Conservation (phyloP, 2,329 filamentous ascomycete genomes). For the Colletotrichum brevisporum region DNA sequence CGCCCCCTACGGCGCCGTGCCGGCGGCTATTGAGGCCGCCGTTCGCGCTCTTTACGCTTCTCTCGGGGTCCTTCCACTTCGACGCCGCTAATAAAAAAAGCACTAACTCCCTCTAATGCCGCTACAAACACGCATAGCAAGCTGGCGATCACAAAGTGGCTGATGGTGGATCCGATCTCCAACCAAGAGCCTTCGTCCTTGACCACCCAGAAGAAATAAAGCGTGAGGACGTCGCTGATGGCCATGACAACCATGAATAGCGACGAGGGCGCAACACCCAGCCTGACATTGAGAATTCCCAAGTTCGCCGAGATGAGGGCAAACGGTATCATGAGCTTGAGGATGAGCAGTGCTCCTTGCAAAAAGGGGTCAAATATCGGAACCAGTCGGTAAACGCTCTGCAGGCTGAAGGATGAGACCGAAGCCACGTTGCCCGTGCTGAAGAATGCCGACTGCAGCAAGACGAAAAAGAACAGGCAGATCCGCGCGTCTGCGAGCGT, state of each 20-base stretch:
- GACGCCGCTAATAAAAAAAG: slow-evolving; percentile 84
- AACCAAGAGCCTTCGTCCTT: slow-evolving; percentile 97
- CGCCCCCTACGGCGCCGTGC: too few relatives aligned
- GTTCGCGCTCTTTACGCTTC: not conserved
- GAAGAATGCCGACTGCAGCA: slow-evolving; percentile 97
- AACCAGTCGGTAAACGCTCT: slow-evolving; percentile 88
- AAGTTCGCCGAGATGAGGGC: slow-evolving; percentile 92
- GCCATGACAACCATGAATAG: slow-evolving; percentile 97
- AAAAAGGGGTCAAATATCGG: slow-evolving; percentile 95
- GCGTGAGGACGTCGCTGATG: slow-evolving; percentile 89
- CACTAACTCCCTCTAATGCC: slow-evolving; percentile 86
- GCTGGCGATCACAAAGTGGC: slow-evolving; percentile 94
- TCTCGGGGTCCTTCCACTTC: slow-evolving; percentile 66
- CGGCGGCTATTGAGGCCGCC: not conserved
- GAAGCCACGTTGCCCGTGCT: slow-evolving; percentile 97
- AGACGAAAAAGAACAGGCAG: slow-evolving; percentile 93
- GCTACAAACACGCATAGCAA: slow-evolving; percentile 92
- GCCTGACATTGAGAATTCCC: slow-evolving; percentile 88
- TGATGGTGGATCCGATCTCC: slow-evolving; percentile 97
- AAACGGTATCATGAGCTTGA: slow-evolving; percentile 95
- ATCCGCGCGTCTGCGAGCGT: slow-evolving; percentile 88
- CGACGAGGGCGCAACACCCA: slow-evolving; percentile 88
- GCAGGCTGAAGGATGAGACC: slow-evolving; percentile 91
- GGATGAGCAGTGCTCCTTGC: slow-evolving; percentile 86
- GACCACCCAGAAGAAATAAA: slow-evolving; percentile 98